Evolutionary conservation across 257 asterid species (phyloP).

Genomic region (Solanum virginianum): DNA sequence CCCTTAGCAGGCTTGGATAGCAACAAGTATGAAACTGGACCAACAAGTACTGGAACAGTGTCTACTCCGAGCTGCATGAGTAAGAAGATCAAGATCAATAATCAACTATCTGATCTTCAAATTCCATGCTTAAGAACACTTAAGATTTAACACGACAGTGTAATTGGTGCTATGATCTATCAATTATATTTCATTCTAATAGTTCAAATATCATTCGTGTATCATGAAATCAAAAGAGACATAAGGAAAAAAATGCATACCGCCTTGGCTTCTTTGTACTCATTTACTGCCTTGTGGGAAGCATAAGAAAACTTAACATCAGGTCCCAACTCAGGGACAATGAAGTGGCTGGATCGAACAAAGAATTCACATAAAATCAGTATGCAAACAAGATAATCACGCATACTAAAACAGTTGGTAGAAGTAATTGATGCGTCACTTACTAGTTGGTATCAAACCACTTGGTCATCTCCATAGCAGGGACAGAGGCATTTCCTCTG

Average conservation of each 20-base stretch:
- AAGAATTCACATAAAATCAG: not conserved
- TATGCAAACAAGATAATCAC: not conserved
- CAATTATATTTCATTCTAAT: not conserved
- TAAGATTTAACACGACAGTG: not conserved
- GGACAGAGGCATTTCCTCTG: constrained; percentile 47
- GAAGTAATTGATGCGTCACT: not conserved
- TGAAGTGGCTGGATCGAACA: constrained; percentile 24
- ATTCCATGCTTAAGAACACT: not conserved
- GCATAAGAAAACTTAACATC: constrained; percentile 18
- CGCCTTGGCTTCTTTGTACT: constrained; percentile 22
- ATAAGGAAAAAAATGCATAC: constrained; percentile 3
- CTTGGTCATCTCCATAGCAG: constrained; percentile 48
- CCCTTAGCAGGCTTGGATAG: constrained; percentile 45
- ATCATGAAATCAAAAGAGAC: not conserved
- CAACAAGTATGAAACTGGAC: constrained; percentile 43
- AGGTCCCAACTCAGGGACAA: constrained; percentile 25
- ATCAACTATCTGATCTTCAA: not conserved
- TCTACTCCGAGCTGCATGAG: constrained; percentile 32
- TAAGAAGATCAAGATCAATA: not conserved
- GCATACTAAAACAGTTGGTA: not conserved
- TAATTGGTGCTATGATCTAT: not conserved
- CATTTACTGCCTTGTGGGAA: constrained; percentile 25
- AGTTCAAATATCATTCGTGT: not conserved
- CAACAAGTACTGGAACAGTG: constrained; percentile 41
- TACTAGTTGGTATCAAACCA: constrained; percentile 48